These are phyloP conservation scores for Pichia eremophila DNA, from an alignment of 805 yeast genomes.

Conservation along the genomic window DNA sequence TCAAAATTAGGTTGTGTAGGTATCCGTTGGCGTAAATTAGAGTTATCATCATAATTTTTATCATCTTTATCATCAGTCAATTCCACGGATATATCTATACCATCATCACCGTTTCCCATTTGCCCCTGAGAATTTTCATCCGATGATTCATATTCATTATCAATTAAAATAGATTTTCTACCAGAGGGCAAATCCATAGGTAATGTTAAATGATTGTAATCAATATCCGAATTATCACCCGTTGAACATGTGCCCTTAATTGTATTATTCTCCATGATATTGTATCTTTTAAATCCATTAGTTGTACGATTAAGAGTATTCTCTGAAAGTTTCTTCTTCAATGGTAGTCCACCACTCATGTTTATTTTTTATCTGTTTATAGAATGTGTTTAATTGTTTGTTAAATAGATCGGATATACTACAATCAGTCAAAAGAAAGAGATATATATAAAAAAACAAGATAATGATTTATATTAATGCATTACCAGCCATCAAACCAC, in stretches of 20 bases:
- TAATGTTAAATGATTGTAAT: not conserved
- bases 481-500: too few species aligned
- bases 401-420: too few species aligned
- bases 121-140: not conserved
- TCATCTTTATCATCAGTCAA: not conserved
- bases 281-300: constrained; percentile 1
- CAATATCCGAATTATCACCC: not conserved
- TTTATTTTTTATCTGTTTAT: too few species aligned
- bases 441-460: too few species aligned
- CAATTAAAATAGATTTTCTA: not conserved
- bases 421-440: too few species aligned
- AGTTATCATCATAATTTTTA: not conserved
- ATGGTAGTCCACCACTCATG: too few species aligned
- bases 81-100: not conserved
- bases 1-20: too few species aligned
- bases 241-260: not conserved
- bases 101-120: not conserved
- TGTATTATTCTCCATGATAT: constrained; percentile 4
- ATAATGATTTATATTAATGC: too few species aligned
- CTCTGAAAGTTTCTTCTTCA: too few species aligned
- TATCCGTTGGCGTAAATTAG: not conserved
- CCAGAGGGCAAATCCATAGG: not conserved
- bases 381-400: too few species aligned
- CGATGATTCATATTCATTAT: not conserved
- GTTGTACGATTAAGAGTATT: not conserved